A percentile compares a stretch with the other conserved stretches of the same genome.
phyloP scores from a whole-genome alignment of 306 rosid genomes.

The Vicia faba region DNA sequence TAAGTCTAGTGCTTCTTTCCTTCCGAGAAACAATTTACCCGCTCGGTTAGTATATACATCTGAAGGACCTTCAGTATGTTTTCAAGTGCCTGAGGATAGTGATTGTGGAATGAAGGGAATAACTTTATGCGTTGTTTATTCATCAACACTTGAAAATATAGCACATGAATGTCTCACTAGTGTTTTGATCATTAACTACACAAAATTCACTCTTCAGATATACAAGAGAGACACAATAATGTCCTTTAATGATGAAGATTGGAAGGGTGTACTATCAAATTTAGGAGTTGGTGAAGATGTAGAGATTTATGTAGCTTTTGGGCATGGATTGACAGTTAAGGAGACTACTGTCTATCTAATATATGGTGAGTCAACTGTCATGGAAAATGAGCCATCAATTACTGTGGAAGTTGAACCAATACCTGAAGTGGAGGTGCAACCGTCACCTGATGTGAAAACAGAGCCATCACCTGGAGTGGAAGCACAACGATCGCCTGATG shows the following conservation, averaged over 20 bases:
- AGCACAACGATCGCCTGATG: background rate
- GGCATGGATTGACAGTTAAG: background rate
- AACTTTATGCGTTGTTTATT: slow-evolving; percentile 28
- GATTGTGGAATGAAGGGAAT: slow-evolving; percentile 24
- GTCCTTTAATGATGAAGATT: slow-evolving; percentile 35
- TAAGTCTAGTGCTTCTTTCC: too few relatives aligned
- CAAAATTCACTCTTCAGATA: slow-evolving; percentile 25
- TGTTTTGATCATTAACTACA: slow-evolving; percentile 31
- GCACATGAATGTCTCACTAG: slow-evolving; percentile 4
- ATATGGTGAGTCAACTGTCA: background rate
- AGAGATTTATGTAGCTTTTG: slow-evolving; percentile 22
- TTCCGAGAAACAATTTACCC: too few relatives aligned
- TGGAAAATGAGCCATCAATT: background rate
- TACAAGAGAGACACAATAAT: slow-evolving; percentile 18
- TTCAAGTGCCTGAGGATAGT: slow-evolving; percentile 27
- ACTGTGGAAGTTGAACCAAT: background rate
- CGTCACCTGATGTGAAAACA: background rate
- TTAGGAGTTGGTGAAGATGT: slow-evolving; percentile 16
- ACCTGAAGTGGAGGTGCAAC: background rate
- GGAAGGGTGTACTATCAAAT: slow-evolving; percentile 22
- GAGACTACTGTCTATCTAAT: slow-evolving; percentile 25
- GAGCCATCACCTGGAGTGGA: background rate
- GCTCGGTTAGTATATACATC: too few relatives aligned
- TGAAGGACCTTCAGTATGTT: slow-evolving; percentile 3
- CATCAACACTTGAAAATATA: background rate